Base-by-base conservation (phyloP, 2,329 filamentous ascomycete species). In the Epichloe sibirici region DNA sequence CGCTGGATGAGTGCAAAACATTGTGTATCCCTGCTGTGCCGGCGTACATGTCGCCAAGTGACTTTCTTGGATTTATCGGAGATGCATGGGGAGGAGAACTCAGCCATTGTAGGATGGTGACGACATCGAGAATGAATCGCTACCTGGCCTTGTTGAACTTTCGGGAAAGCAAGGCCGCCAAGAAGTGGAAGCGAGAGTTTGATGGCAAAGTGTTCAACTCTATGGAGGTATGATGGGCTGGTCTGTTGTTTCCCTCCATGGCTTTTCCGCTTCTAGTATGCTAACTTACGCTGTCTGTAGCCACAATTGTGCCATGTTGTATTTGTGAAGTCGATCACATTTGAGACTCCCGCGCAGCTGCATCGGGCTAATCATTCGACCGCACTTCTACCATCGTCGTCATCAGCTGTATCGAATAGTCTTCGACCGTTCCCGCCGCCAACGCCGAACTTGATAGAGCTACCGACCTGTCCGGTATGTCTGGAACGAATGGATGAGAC, bases 401-500 rank as follows among this genome's bases (percentile, higher is more conserved):
- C 72, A 0, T 62, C 65, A 52, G 63, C 58, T 42, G 68, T 64
- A 57, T 73, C 66, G 7, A 74, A 62, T 58, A 77, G 71, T 23
- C 67, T 80, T 5, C 79, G 78, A 55, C 81, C 81, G 0, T 81
- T 82, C 50, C 79, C 80, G 4, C 83, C 75, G 2, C 79, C 78
- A 2, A 95, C 91, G 1, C 87, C 90, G 1, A 86, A 88, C 48
- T 76, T 97, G 1, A 78, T 95, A 51, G 93, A 98, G 69, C 74
- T 98, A 12, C 93, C 93, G 2, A 97, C 93, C 1, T 98, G 93
- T 58, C 90, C 93, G 0, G 93, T 98, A 9, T 98, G 93, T 59
- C 77, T 98, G 5, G 93, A 98, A 67, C 85, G 91, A 47, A 98
- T 98, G 93, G 93, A 98, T 63, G 91, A 97, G 66, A 96, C 90